Conservation (phyloP, 257 asterid genomes). For the Solanum ossicruentum region DNA sequence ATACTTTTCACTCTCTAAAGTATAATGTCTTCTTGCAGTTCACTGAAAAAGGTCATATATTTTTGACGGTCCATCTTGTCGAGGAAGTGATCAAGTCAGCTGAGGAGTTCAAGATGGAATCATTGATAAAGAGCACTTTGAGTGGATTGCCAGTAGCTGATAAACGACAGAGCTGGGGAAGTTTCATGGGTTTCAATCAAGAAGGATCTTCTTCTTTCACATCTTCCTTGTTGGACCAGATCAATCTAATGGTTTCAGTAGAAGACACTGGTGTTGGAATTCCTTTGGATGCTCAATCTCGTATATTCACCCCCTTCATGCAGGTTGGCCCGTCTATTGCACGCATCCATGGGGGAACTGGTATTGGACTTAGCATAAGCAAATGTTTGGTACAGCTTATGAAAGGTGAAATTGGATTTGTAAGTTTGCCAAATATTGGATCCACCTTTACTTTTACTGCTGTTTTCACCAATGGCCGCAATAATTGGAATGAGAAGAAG, state of each 20-base stretch:
- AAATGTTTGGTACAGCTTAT: constrained; percentile 92
- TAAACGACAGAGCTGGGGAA: constrained; percentile 60
- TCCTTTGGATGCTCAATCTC: constrained; percentile 65
- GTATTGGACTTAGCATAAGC: constrained; percentile 93
- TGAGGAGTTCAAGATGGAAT: constrained; percentile 22
- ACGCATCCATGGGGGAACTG: constrained; percentile 89
- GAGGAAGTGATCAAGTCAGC: constrained; percentile 47
- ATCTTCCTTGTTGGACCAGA: constrained; percentile 29
- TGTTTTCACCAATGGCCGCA: constrained; percentile 32
- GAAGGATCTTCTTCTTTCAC: constrained; percentile 26
- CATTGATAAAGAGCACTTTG: constrained; percentile 27
- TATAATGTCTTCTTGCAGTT: constrained; percentile 38
- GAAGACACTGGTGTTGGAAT: constrained; percentile 97
- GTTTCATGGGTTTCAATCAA: constrained; percentile 38
- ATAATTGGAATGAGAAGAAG: constrained; percentile 19
- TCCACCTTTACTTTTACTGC: constrained; percentile 92
- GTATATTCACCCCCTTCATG: constrained; percentile 82
- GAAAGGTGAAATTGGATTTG: constrained; percentile 91
- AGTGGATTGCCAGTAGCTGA: constrained; percentile 79
- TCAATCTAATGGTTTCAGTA: constrained; percentile 66
- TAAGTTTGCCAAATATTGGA: constrained; percentile 60
- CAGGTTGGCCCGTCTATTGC: constrained; percentile 95
- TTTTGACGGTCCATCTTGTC: constrained; percentile 67
- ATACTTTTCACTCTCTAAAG: not conserved
- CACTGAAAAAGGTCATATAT: constrained; percentile 88